Evolutionary conservation across 2,329 filamentous ascomycete species (phyloP).

Genomic region (Zymoseptoria pseudotritici): DNA sequence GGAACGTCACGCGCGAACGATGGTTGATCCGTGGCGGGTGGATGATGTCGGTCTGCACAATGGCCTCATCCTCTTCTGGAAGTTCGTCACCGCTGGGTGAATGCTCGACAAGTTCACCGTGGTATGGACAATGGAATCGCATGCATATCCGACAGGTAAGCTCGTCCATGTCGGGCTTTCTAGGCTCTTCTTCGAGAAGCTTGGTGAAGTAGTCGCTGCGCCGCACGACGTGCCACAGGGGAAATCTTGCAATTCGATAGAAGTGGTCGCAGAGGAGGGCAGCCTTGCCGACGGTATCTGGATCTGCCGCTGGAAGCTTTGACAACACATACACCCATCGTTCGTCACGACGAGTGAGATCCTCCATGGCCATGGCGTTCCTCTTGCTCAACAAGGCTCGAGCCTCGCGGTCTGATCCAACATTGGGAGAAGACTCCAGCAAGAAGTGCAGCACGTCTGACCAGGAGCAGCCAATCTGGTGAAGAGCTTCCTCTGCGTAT

Average conservation of each 20-base stretch:
- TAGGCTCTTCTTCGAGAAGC: constrained; percentile 7
- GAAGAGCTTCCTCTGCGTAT: constrained; percentile 30
- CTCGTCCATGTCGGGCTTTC: constrained; percentile 5
- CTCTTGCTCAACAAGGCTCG: constrained; percentile 11
- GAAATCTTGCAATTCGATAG: constrained; percentile 29
- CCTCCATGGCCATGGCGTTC: constrained; percentile 24
- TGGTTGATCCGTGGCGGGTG: constrained; percentile 26
- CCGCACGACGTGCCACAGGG: constrained; percentile 36
- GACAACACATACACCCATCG: constrained; percentile 29
- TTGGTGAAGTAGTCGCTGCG: constrained; percentile 17
- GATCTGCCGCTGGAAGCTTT: constrained; percentile 20
- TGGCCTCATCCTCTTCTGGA: constrained; percentile 12
- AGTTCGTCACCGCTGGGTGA: constrained; percentile 6
- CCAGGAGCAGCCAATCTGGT: constrained; percentile 31
- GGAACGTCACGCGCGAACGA: constrained; percentile 22
- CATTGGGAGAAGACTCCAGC: constrained; percentile 25
- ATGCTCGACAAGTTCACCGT: constrained; percentile 34
- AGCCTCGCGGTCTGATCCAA: constrained; percentile 16
- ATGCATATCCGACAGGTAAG: constrained; percentile 26
- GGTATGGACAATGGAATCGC: constrained; percentile 31
- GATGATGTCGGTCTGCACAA: constrained; percentile 26
- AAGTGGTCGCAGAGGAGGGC: constrained; percentile 33
- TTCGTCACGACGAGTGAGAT: constrained; percentile 25
- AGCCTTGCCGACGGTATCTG: constrained; percentile 24
- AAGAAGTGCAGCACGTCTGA: constrained; percentile 34